Evolutionary conservation across 2,329 filamentous ascomycete species (phyloP).

Genomic region (Zopfia rhizophila): DNA sequence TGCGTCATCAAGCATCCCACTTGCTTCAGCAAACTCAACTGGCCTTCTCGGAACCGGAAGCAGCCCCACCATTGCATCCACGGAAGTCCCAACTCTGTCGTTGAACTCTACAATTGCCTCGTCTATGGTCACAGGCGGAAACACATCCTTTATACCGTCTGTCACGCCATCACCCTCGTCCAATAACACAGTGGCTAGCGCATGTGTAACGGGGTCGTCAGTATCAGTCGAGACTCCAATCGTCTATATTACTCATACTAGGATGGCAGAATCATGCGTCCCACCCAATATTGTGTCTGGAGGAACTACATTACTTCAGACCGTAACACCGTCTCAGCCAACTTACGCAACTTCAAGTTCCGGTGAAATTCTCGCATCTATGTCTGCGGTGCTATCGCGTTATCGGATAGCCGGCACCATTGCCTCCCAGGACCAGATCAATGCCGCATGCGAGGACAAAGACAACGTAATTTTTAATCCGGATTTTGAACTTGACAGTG

Average conservation of each 20-base stretch:
- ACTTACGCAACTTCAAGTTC: too few relatives aligned
- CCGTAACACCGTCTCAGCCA: too few relatives aligned
- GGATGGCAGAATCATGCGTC: neutral
- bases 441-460: slow-evolving; percentile 34
- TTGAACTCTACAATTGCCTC: slow-evolving; percentile 7
- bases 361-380: neutral
- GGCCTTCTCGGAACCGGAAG: slow-evolving; percentile 6
- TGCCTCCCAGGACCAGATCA: slow-evolving; percentile 38
- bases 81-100: slow-evolving; percentile 2
- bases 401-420: slow-evolving; percentile 20
- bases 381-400: neutral
- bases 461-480: slow-evolving; percentile 41
- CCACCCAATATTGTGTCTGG: neutral
- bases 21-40: slow-evolving; percentile 15
- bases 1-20: too few relatives aligned
- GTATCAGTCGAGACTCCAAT: slow-evolving; percentile 5
- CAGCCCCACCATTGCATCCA: neutral
- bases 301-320: too few relatives aligned
- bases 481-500: slow-evolving; percentile 29
- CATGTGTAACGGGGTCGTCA: slow-evolving; percentile 23
- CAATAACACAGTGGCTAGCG: slow-evolving; percentile 25
- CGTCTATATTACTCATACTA: too few relatives aligned
- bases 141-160: slow-evolving; percentile 21
- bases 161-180: slow-evolving; percentile 24
- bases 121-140: slow-evolving; percentile 12